Conservation (phyloP, 2,329 filamentous ascomycete species). For the Gliomastix tumulicola region DNA sequence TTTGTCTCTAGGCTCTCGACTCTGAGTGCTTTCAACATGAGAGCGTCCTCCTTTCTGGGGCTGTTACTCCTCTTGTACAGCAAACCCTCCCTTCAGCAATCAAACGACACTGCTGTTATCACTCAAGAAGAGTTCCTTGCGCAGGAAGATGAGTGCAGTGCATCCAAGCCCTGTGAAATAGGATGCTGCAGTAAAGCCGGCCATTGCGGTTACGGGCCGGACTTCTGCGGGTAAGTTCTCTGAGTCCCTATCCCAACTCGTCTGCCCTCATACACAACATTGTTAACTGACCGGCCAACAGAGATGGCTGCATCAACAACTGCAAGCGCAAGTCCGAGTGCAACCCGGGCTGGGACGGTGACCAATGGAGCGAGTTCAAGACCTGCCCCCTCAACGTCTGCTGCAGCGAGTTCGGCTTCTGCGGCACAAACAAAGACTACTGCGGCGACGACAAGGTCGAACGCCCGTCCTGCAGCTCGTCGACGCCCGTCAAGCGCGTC, state of each 20-base stretch:
- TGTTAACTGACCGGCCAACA: conserved; percentile 3
- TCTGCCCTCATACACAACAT: no score
- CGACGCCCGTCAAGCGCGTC: conserved; percentile 2
- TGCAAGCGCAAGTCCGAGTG: conserved; percentile 19
- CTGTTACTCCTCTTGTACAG: no score
- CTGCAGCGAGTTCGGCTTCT: conserved; percentile 22
- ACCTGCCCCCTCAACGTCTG: conserved; percentile 30
- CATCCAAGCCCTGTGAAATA: conserved; percentile 8
- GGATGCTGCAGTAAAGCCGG: conserved; percentile 10
- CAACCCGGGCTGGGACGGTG: conserved; percentile 19
- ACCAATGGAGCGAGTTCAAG: conserved; percentile 10
- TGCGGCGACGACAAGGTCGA: conserved; percentile 10
- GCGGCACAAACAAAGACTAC: conserved; percentile 17
- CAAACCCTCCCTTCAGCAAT: no score
- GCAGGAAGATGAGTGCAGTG: conserved; percentile 3
- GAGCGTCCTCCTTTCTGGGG: no score
- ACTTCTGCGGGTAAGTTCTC: conserved; percentile 5
- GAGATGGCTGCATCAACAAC: conserved; percentile 7
- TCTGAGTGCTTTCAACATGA: no score
- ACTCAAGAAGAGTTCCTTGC: no score
- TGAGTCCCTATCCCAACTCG: neutral
- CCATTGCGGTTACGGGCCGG: conserved; percentile 15
- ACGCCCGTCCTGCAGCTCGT: conserved; percentile 5
- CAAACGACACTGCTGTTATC: no score
- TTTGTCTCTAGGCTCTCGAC: no score